Evolutionary conservation across 2,329 filamentous ascomycete species (phyloP), one percentile per base, ranked within the genome.

Genomic region (Calonectria crousiana): DNA sequence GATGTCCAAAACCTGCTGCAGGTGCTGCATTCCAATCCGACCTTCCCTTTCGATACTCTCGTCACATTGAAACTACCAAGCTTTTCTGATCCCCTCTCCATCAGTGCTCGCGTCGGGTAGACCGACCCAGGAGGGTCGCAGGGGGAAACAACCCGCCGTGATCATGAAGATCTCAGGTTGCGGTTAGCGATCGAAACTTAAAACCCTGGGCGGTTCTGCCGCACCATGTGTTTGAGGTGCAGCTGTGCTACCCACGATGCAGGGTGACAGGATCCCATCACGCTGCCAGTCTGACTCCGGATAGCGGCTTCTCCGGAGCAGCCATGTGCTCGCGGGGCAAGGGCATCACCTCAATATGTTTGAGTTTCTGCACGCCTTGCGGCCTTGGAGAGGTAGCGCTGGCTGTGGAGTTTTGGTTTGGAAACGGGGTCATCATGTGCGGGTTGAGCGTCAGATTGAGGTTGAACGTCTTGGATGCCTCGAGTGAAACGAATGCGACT

Each of bases 251-350:
- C 56, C 56, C 56, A 62, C 56, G 56, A 41, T 62, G 56, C 56
- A 62, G 34, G 56, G 56, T 62, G 56, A 62, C 13, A 28, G 18
- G 60, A 11, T 44, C 20, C 44, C 70, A 68, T 64, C 70, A 66
- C 47, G 51, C 52, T 58, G 51, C 38, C 52, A 26, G 52, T 23
- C 44, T 64, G 65, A 67, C 60, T 71, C 71, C 71, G 71, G 66
- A 69, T 67, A 23, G 71, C 26, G 66, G 71, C 26, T 62, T 41
- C 49, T 53, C 71, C 71, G 71, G 44, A 44, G 36, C 44, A 51
- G 36, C 56, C 56, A 62, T 62, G 56, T 62, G 56, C 34, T 38
- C 23, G 56, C 36, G 34, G 56, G 56, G 26, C 34, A 38, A 18
- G 36, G 56, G 34, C 34, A 62, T 56, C 34, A 58, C 20, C 49